phyloP scores from a whole-genome alignment of 23 red algal species.

The Porphyridium purpureum region DNA sequence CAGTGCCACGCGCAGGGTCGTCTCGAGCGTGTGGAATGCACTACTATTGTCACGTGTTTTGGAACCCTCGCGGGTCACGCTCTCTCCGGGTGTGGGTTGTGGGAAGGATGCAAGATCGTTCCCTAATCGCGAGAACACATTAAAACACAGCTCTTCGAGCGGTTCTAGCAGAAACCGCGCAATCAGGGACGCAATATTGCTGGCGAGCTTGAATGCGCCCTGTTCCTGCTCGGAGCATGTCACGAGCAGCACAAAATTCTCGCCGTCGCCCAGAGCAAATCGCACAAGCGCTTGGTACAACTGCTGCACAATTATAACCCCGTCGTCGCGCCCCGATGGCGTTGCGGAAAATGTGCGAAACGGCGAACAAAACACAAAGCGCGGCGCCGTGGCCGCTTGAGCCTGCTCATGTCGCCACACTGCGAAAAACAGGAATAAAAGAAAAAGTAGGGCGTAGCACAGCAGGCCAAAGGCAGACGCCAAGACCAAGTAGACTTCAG shows the following conservation, averaged over 20 bases:
- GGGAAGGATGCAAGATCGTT: too few relatives aligned
- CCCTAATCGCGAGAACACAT: slow-evolving; percentile 48
- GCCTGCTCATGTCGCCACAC: too few relatives aligned
- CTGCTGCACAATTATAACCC: neutral
- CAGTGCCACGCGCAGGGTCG: slow-evolving; percentile 19
- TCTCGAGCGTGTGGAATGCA: neutral
- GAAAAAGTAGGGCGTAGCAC: too few relatives aligned
- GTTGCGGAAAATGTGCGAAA: neutral
- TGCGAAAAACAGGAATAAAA: too few relatives aligned
- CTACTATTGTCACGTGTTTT: neutral
- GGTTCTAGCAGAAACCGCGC: slow-evolving; percentile 68
- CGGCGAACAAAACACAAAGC: too few relatives aligned
- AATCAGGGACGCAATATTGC: slow-evolving; percentile 58
- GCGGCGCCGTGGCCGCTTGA: too few relatives aligned
- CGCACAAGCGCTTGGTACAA: slow-evolving; percentile 8
- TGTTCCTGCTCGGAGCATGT: slow-evolving; percentile 9
- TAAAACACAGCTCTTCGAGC: slow-evolving; percentile 75
- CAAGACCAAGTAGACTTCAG: neutral
- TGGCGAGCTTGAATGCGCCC: slow-evolving; percentile 80
- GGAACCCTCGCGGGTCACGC: neutral
- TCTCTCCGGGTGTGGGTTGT: too few relatives aligned
- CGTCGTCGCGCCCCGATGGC: neutral
- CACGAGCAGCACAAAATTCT: slow-evolving; percentile 37
- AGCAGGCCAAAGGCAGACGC: too few relatives aligned
- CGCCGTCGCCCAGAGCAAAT: slow-evolving; percentile 46